Percentiles rank a stretch among this genome's conserved stretches.
Conservation (phyloP, 768 basidiomycete species). For the Ramaria sp. region DNA sequence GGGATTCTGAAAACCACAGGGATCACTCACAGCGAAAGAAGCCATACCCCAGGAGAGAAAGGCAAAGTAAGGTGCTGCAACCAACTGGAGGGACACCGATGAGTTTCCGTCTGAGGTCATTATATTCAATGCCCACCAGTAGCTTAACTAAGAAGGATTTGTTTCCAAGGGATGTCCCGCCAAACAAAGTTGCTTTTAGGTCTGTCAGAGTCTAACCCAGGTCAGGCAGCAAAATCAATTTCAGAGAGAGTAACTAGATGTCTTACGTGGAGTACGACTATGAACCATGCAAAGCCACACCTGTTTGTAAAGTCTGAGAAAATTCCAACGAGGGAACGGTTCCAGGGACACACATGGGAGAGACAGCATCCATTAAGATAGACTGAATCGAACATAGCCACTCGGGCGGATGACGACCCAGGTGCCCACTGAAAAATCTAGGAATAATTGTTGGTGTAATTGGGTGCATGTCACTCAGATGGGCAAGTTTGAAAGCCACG, state of each 20-base stretch:
- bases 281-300: not conserved
- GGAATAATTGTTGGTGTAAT: not conserved
- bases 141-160: not conserved
- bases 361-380: not conserved
- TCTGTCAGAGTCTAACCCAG: not conserved
- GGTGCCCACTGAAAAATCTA: not conserved
- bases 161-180: not conserved
- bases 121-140: not conserved
- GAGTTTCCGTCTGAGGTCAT: not conserved
- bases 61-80: not conserved
- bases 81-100: not conserved
- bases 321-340: not conserved
- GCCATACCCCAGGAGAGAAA: not conserved
- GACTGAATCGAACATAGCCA: not conserved
- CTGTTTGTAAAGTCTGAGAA: not conserved
- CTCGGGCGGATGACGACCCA: not conserved
- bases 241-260: not conserved
- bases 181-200: not conserved
- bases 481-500: not conserved
- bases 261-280: not conserved
- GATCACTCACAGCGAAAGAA: not conserved
- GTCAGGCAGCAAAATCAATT: not conserved
- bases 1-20: not conserved
- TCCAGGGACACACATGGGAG: not conserved
- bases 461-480: not conserved